Evolutionary conservation across 1,139 yeast genomes (phyloP).

Genomic region (Yamadazyma triangularis): DNA sequence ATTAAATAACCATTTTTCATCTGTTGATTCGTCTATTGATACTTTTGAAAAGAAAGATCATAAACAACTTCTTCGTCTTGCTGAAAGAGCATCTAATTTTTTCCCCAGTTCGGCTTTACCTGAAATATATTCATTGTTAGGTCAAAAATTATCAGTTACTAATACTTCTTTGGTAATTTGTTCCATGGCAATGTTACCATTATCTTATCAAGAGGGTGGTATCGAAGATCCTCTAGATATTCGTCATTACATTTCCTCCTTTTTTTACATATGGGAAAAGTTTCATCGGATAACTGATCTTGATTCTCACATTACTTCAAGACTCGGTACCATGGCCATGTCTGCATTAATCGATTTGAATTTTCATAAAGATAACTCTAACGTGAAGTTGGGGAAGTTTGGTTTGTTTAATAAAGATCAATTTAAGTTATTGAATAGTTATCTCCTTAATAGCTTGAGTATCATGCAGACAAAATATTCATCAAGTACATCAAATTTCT

Average conservation of each 20-base stretch:
- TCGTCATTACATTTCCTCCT: constrained; percentile 55
- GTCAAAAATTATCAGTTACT: constrained; percentile 50
- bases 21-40: constrained; percentile 26
- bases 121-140: constrained; percentile 29
- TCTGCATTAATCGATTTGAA: constrained; percentile 35
- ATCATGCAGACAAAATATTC: constrained; percentile 38
- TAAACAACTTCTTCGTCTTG: constrained; percentile 38
- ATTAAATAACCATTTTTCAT: constrained; percentile 28
- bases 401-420: constrained; percentile 68
- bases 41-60: constrained; percentile 40
- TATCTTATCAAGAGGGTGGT: constrained; percentile 16
- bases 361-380: constrained; percentile 17
- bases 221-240: constrained; percentile 31
- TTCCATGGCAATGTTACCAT: constrained; percentile 55
- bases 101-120: constrained; percentile 37
- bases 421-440: constrained; percentile 52
- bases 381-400: constrained; percentile 24
- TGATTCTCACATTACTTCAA: constrained; percentile 63
- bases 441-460: constrained; percentile 50
- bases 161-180: constrained; percentile 58
- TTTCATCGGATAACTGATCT: constrained; percentile 53
- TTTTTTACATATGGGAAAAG: constrained; percentile 73
- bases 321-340: constrained; percentile 61
- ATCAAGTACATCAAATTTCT: constrained; percentile 39
- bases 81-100: constrained; percentile 45